Conservation (phyloP, 768 basidiomycete species). For the Boletellus sp. region DNA sequence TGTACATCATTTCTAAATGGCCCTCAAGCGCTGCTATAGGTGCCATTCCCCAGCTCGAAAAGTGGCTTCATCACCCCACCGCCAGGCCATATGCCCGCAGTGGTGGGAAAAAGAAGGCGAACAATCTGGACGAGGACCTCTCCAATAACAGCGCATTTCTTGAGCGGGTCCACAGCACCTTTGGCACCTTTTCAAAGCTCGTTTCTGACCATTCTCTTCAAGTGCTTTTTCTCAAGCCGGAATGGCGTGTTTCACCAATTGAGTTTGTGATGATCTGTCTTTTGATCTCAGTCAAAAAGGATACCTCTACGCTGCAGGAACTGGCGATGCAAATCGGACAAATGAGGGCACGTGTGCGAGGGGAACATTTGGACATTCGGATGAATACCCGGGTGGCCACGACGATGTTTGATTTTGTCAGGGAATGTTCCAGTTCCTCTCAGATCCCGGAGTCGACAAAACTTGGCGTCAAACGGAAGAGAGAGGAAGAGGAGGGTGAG, state of each 20-base stretch:
- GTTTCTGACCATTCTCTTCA: slow-evolving; percentile 35
- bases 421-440: slow-evolving; percentile 13
- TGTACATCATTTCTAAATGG: slow-evolving; percentile 49
- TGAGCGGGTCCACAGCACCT: slow-evolving; percentile 38
- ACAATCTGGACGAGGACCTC: slow-evolving; percentile 16
- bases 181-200: slow-evolving; percentile 45
- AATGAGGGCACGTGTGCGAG: slow-evolving; percentile 56
- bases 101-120: slow-evolving; percentile 22
- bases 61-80: slow-evolving; percentile 42
- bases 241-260: slow-evolving; percentile 58
- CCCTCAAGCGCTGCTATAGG: slow-evolving; percentile 29
- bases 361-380: slow-evolving; percentile 59
- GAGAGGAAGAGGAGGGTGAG: slow-evolving; percentile 19
- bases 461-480: slow-evolving; percentile 20
- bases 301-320: slow-evolving; percentile 34
- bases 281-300: slow-evolving; percentile 50
- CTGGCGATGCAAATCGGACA: slow-evolving; percentile 43
- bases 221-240: slow-evolving; percentile 37
- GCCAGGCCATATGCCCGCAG: not conserved
- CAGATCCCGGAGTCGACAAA: not conserved
- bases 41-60: slow-evolving; percentile 41
- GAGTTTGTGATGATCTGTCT: slow-evolving; percentile 61
- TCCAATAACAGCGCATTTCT: slow-evolving; percentile 33
- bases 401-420: slow-evolving; percentile 53
- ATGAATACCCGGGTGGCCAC: slow-evolving; percentile 57